These are phyloP conservation scores for Mucor mucedo DNA, from an alignment of 371 early-diverging fungal species.

Conservation along the genomic window DNA sequence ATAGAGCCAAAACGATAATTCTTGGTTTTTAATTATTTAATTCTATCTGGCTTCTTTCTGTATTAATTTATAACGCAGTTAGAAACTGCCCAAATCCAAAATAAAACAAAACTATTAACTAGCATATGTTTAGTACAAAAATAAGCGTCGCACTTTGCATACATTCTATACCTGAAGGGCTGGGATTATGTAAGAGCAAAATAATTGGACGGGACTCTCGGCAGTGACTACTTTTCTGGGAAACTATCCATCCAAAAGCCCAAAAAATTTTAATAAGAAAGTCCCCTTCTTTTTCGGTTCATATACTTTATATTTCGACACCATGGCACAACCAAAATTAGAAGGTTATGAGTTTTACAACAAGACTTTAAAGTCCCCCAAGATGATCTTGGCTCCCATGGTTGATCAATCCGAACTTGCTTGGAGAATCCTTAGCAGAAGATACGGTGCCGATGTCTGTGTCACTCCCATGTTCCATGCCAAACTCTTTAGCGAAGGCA, in stretches of 20 bases:
- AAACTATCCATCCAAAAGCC: neutral
- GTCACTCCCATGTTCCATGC: constrained; percentile 99
- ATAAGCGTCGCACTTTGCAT: too few species aligned
- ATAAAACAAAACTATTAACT: too few species aligned
- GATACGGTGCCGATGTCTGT: constrained; percentile 93
- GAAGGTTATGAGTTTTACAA: constrained; percentile 82
- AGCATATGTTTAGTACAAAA: too few species aligned
- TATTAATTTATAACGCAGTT: too few species aligned
- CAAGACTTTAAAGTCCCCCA: constrained; percentile 72
- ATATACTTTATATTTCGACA: neutral
- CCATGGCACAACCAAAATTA: constrained; percentile 56
- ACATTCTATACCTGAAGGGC: too few species aligned
- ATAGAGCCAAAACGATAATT: too few species aligned
- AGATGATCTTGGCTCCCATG: constrained; percentile 92
- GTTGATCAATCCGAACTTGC: constrained; percentile 93
- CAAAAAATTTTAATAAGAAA: neutral
- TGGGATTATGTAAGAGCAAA: too few species aligned
- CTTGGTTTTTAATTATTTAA: too few species aligned
- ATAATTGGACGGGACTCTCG: neutral
- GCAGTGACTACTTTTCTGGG: neutral
- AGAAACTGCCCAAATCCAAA: too few species aligned
- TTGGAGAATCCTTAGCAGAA: constrained; percentile 91
- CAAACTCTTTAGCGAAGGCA: constrained; percentile 73
- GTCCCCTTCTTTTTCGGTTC: neutral
- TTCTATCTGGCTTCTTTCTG: too few species aligned